Conservation (phyloP, 306 rosid genomes). For the Begonia fuchsioides region DNA sequence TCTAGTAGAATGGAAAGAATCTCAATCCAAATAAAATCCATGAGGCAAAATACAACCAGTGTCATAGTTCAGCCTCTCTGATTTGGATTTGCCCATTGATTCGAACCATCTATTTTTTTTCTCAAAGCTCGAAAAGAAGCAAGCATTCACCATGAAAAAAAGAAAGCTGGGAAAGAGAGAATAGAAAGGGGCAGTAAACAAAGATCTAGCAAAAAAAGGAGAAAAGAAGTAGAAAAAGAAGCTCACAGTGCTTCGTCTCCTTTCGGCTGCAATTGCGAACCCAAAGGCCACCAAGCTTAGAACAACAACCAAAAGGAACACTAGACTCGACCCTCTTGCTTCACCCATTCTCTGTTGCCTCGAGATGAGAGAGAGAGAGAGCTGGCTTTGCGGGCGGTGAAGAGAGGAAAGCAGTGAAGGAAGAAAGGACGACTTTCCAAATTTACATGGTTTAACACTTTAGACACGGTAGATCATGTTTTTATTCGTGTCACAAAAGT, state of each 20-base stretch:
- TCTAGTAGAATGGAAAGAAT: too few species aligned
- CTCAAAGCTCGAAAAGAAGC: not conserved
- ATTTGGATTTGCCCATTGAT: not conserved
- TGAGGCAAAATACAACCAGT: not conserved
- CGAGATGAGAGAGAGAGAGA: not conserved
- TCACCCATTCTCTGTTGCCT: slow-evolving; percentile 34
- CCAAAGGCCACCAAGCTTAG: slow-evolving; percentile 85
- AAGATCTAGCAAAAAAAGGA: not conserved
- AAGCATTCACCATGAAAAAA: not conserved
- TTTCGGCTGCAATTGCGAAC: slow-evolving; percentile 93
- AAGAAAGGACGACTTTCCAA: too few species aligned
- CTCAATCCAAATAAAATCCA: too few species aligned
- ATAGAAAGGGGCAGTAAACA: not conserved
- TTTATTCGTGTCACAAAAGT: too few species aligned
- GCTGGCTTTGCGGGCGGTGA: not conserved
- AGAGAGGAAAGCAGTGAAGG: not conserved
- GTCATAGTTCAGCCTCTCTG: not conserved
- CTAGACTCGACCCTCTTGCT: slow-evolving; percentile 80
- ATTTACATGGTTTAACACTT: too few species aligned
- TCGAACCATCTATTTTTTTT: not conserved
- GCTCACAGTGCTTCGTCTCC: slow-evolving; percentile 71
- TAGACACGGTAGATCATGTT: too few species aligned
- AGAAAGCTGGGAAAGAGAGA: not conserved
- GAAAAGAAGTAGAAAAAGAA: not conserved
- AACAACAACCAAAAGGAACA: slow-evolving; percentile 52